Evolutionary conservation across 2,329 filamentous ascomycete genomes (phyloP).

Genomic region (Fragosphaeria purpurea): DNA sequence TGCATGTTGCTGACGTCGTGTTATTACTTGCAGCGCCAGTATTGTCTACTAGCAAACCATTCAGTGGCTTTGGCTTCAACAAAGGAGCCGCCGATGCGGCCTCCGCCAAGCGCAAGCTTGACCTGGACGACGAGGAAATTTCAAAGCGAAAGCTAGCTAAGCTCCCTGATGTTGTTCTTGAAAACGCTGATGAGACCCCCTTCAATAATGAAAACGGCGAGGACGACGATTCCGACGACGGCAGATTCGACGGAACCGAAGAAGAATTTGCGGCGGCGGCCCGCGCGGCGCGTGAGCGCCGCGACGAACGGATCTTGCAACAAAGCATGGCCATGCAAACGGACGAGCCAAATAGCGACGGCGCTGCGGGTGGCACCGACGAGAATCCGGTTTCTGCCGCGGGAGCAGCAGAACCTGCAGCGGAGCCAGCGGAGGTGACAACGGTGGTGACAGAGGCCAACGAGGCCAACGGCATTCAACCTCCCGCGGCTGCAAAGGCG

Average conservation of each 20-base stretch:
- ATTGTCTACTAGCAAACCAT: constrained; percentile 41
- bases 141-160: constrained; percentile 83
- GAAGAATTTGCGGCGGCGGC: constrained; percentile 82
- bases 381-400: constrained; percentile 11
- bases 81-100: constrained; percentile 54
- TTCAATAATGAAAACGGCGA: constrained; percentile 52
- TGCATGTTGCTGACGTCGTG: no score
- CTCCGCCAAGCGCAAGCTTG: constrained; percentile 60
- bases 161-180: constrained; percentile 66
- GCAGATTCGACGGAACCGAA: constrained; percentile 71
- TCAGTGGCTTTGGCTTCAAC: constrained; percentile 71
- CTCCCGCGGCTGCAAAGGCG: constrained; percentile 10
- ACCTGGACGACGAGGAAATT: constrained; percentile 81
- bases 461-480: neutral
- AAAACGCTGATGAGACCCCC: constrained; percentile 49
- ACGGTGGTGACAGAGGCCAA: neutral
- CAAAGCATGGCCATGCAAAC: constrained; percentile 39
- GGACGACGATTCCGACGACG: constrained; percentile 62
- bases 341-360: constrained; percentile 14
- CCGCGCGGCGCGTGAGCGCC: constrained; percentile 73
- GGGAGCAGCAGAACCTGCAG: constrained; percentile 13
- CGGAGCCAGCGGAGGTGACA: constrained; percentile 7
- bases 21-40: neutral
- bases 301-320: constrained; percentile 56
- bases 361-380: neutral